phyloP scores from a whole-genome alignment of 768 basidiomycete species.

The Rhizopogon salebrosus region DNA sequence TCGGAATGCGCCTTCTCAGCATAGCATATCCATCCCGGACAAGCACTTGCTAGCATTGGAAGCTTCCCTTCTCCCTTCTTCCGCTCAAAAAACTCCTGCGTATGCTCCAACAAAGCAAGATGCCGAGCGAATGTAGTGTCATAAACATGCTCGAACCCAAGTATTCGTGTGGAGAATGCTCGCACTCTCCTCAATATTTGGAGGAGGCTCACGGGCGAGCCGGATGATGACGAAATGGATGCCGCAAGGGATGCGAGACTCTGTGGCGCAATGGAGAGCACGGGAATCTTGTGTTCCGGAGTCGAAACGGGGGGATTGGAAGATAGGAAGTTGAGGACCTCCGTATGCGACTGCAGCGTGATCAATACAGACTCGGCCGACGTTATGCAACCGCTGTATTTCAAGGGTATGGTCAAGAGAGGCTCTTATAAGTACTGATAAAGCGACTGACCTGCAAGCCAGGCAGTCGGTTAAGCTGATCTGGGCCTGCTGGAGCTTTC shows the following conservation, averaged over 20 bases:
- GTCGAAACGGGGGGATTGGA: slow-evolving; percentile 42
- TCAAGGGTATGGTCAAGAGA: slow-evolving; percentile 5
- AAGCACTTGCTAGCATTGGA: slow-evolving; percentile 93
- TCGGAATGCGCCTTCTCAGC: slow-evolving; percentile 96
- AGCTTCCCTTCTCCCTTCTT: slow-evolving; percentile 40
- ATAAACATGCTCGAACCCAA: slow-evolving; percentile 80
- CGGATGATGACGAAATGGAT: slow-evolving; percentile 43
- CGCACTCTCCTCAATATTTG: slow-evolving; percentile 67
- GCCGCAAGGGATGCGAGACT: slow-evolving; percentile 79
- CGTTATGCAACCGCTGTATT: slow-evolving; percentile 88
- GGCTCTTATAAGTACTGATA: background rate
- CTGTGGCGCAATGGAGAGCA: slow-evolving; percentile 89
- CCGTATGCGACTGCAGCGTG: slow-evolving; percentile 90
- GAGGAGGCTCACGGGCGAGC: slow-evolving; percentile 40
- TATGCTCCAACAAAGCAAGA: slow-evolving; percentile 76
- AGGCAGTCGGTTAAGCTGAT: slow-evolving; percentile 97
- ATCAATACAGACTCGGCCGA: slow-evolving; percentile 97
- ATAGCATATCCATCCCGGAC: slow-evolving; percentile 99
- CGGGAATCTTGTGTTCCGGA: slow-evolving; percentile 47
- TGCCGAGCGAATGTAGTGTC: slow-evolving; percentile 96
- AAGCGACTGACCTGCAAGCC: slow-evolving; percentile 80
- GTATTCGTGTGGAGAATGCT: slow-evolving; percentile 58
- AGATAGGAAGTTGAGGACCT: slow-evolving; percentile 78
- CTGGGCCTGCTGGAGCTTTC: slow-evolving; percentile 87
- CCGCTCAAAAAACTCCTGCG: slow-evolving; percentile 76